Percentiles rank a stretch among this genome's conserved stretches.
phyloP scores from a whole-genome alignment of 1,139 yeast species.

The Saccharomyces hybrid region DNA sequence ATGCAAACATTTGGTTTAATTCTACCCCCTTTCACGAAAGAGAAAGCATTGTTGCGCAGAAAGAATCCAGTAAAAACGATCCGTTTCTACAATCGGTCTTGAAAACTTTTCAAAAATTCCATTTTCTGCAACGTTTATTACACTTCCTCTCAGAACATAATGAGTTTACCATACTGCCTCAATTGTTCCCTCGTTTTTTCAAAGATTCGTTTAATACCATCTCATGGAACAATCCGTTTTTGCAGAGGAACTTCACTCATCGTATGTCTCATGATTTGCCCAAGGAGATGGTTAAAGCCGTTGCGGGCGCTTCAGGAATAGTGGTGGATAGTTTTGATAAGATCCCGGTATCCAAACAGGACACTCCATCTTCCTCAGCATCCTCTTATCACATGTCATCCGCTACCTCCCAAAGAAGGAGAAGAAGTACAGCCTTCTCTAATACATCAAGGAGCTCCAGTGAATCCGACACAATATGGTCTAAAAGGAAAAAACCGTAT shows the following conservation, averaged over 20 bases:
- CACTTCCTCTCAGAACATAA: not conserved
- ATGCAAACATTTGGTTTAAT: not conserved
- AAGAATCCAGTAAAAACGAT: not conserved
- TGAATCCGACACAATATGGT: not conserved
- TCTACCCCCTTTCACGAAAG: not conserved
- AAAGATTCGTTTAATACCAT: conserved; percentile 62
- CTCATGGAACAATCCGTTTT: conserved; percentile 61
- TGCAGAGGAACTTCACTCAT: not conserved
- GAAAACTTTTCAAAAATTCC: not conserved
- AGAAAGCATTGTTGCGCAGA: not conserved
- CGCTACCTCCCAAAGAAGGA: not conserved
- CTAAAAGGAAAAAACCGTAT: conserved; percentile 2
- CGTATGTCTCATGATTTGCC: not conserved
- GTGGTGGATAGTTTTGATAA: not conserved
- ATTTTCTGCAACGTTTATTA: not conserved
- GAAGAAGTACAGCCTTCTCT: not conserved
- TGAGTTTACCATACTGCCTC: conserved; percentile 38
- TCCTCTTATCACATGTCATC: not conserved
- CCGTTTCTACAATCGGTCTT: not conserved
- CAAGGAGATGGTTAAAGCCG: not conserved
- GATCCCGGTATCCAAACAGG: not conserved
- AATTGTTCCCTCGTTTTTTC: conserved; percentile 57
- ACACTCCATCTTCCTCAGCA: not conserved
- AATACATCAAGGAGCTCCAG: not conserved
- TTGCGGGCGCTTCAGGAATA: not conserved